These are phyloP conservation scores for Viola pubescens DNA, from an alignment of 441 rosid species.

Conservation along the genomic window DNA sequence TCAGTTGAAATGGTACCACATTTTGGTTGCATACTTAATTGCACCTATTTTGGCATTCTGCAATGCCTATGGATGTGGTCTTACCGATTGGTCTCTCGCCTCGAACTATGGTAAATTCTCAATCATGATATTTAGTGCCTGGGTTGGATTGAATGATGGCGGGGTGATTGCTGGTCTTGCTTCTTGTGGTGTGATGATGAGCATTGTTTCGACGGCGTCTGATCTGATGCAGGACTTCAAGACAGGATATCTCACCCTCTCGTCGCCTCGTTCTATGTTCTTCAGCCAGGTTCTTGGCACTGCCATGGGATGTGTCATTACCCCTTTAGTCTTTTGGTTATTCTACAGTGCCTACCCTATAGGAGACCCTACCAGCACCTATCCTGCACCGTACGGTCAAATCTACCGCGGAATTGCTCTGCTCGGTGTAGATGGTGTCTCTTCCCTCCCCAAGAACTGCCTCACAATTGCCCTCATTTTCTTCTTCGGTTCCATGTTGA, in stretches of 20 bases:
- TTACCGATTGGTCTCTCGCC: conserved; percentile 33
- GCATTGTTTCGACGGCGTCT: conserved; percentile 43
- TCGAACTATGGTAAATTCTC: conserved; percentile 39
- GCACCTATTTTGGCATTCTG: conserved; percentile 26
- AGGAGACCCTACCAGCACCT: too few relatives aligned
- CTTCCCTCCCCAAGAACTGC: too few relatives aligned
- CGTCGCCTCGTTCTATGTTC: conserved; percentile 58
- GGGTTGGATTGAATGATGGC: conserved; percentile 52
- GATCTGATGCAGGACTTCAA: too few relatives aligned
- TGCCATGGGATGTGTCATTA: conserved; percentile 80
- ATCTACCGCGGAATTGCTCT: too few relatives aligned
- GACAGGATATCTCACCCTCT: conserved; percentile 51
- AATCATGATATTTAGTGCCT: conserved; percentile 48
- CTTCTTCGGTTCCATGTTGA: too few relatives aligned
- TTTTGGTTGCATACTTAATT: too few relatives aligned
- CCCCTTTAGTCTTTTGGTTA: conserved; percentile 16
- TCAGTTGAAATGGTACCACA: conserved; percentile 31
- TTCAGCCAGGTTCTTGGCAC: conserved; percentile 77
- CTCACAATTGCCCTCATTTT: too few relatives aligned
- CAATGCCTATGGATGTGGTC: conserved; percentile 41
- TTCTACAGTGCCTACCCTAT: conserved; percentile 52
- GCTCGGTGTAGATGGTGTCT: too few relatives aligned
- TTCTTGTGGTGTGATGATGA: conserved; percentile 97
- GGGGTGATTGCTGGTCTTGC: conserved; percentile 70
- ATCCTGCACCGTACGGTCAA: too few relatives aligned